phyloP scores from a whole-genome alignment of 371 early-diverging fungal species.

The Rhizopus arrhizus region DNA sequence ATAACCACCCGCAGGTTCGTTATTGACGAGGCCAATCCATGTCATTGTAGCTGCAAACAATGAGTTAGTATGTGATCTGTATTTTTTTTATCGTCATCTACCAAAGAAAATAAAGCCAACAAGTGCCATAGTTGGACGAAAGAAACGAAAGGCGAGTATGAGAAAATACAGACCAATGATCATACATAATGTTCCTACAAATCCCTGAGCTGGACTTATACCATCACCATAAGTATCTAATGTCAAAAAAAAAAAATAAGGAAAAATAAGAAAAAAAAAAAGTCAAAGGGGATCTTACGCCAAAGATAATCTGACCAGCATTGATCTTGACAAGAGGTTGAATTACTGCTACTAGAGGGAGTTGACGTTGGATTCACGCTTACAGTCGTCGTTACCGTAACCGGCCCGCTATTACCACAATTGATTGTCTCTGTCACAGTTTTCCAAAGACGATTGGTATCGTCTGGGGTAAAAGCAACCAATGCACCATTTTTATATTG shows the following conservation, averaged over 20 bases:
- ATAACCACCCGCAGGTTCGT: conserved; percentile 47
- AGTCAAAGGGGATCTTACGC: conserved; percentile 26
- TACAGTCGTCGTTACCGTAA: conserved; percentile 39
- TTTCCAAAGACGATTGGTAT: conserved; percentile 31
- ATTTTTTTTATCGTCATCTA: conserved; percentile 7
- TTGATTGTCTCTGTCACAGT: conserved; percentile 41
- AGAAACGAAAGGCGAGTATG: conserved; percentile 47
- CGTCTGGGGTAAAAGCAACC: conserved; percentile 4
- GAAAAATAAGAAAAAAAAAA: background rate
- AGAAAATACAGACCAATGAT: conserved; percentile 44
- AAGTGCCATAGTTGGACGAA: conserved; percentile 44
- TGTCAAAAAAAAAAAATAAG: background rate
- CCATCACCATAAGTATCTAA: conserved; percentile 50
- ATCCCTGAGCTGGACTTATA: conserved; percentile 45
- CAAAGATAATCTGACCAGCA: conserved; percentile 51
- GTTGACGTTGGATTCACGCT: conserved; percentile 14
- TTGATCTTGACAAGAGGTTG: conserved; percentile 26
- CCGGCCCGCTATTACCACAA: conserved; percentile 41
- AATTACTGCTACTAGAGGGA: background rate
- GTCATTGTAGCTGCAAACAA: conserved; percentile 46
- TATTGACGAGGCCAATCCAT: conserved; percentile 54
- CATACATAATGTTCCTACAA: conserved; percentile 44
- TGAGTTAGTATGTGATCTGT: background rate
- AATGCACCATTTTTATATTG: conserved; percentile 6
- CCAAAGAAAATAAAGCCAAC: conserved; percentile 57